Evolutionary conservation across 768 basidiomycete genomes (phyloP).

Genomic region (Tricholoma flavovirens): DNA sequence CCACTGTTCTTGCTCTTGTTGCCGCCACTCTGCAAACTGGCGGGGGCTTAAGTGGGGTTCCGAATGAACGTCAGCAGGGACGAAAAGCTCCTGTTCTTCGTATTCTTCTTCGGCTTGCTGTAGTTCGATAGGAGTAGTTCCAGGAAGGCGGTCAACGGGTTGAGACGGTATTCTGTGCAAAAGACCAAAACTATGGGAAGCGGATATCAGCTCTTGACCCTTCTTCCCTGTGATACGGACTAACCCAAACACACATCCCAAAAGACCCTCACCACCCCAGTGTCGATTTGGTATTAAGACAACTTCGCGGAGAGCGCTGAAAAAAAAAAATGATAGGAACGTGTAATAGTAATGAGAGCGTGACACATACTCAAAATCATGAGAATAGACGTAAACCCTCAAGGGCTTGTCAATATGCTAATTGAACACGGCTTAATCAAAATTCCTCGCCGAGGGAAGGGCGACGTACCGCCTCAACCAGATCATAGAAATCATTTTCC

Average conservation of each 20-base stretch:
- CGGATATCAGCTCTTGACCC: constrained; percentile 1
- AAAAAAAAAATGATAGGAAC: constrained; percentile 7
- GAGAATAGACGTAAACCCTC: constrained; percentile 92
- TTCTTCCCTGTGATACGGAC: constrained; percentile 21
- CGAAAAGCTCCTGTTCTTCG: constrained; percentile 64
- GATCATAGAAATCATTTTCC: constrained; percentile 94
- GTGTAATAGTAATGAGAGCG: constrained; percentile 2
- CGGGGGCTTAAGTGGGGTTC: constrained; percentile 20
- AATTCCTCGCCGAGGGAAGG: neutral
- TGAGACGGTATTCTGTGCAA: constrained; percentile 90
- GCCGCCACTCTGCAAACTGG: constrained; percentile 25
- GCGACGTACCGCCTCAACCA: constrained; percentile 80
- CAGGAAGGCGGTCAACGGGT: constrained; percentile 50
- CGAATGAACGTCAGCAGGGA: constrained; percentile 55
- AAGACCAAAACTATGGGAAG: constrained; percentile 65
- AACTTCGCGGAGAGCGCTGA: constrained; percentile 85
- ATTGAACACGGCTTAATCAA: constrained; percentile 2
- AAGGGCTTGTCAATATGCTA: constrained; percentile 93
- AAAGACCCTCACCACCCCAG: constrained; percentile 94
- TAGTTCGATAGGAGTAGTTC: constrained; percentile 52
- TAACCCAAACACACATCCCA: constrained; percentile 95
- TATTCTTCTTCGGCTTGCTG: constrained; percentile 43
- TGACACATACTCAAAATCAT: constrained; percentile 84
- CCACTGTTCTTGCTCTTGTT: constrained; percentile 28
- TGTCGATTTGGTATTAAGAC: constrained; percentile 93